Base-by-base conservation (phyloP, 768 basidiomycete genomes). In the Suillus alpinus region DNA sequence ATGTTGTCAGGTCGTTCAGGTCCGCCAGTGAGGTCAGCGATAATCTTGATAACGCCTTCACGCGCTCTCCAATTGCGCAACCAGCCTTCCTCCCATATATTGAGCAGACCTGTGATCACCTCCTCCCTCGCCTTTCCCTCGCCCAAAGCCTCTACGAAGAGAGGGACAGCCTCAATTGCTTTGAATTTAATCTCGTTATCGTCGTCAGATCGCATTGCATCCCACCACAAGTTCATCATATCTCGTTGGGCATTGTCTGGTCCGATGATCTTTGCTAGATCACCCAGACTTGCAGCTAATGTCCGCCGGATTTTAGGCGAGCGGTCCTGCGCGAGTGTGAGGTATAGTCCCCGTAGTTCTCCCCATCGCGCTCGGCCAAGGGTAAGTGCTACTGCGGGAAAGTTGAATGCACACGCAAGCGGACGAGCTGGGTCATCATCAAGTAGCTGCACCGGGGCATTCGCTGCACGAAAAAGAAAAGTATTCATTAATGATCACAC, bases 371-470 rank as follows among this genome's bases (percentile, higher is more conserved):
- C 73, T 13, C 77, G 76, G 4, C 96, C 96, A 31, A 97, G 78
- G 0, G 94, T 91, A 6, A 94, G 80, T 4, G 87, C 85, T 8
- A 98, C 91, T 6, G 94, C 95, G 26, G 96, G 96, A 69, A 91
- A 91, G 75, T 97, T 94, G 76, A 93, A 94, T 6, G 91, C 91
- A 70, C 89, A 91, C 46, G 92, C 86, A 23, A 92, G 77, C 1
- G 89, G 83, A 12, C 92, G 85, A 53, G 88, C 83, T 4, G 86
- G 83, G 69, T 94, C 89, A 41, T 81, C 78, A 67, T 80, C 83
- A 67, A 86, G 83, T 39, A 76, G 73, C 59, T 82, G 80, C 62
- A 80, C 60, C 47, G 75, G 63, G 47, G 68, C 63, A 13, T 61
- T 51, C 6, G 51, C 74, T 75, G 62, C 29, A 40, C 16, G 4